These are phyloP conservation scores for Naumovozyma dairenensis DNA, from an alignment of 805 yeast genomes.

Conservation along the genomic window DNA sequence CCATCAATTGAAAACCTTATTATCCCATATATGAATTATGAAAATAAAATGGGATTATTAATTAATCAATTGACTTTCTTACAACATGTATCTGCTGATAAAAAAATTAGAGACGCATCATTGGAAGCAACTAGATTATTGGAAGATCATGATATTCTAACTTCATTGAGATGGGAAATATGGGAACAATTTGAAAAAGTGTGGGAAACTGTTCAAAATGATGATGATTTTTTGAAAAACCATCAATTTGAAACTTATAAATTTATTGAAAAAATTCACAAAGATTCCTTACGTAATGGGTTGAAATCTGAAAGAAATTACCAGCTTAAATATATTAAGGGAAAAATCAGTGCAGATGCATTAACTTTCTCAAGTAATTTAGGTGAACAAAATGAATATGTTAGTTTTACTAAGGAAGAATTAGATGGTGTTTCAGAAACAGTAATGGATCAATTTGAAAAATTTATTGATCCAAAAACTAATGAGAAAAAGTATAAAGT, in stretches of 20 bases:
- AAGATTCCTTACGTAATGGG: constrained; percentile 58
- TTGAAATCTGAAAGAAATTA: constrained; percentile 47
- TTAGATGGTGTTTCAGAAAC: constrained; percentile 66
- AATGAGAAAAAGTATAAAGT: constrained; percentile 43
- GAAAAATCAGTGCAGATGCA: constrained; percentile 47
- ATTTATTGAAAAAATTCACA: constrained; percentile 46
- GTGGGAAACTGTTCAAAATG: constrained; percentile 31
- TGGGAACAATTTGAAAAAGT: constrained; percentile 49
- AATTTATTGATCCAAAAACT: constrained; percentile 29
- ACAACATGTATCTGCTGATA: constrained; percentile 59
- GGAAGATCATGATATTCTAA: constrained; percentile 51
- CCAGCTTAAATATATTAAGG: constrained; percentile 47
- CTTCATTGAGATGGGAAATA: constrained; percentile 56
- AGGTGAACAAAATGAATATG: constrained; percentile 58
- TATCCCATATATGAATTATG: constrained; percentile 40
- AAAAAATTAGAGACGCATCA: constrained; percentile 64
- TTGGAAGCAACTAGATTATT: constrained; percentile 49
- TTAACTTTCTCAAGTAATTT: constrained; percentile 53
- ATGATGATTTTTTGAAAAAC: constrained; percentile 6
- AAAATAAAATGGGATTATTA: constrained; percentile 38
- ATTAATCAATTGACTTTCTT: constrained; percentile 52
- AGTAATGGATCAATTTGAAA: constrained; percentile 48
- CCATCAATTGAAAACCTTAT: constrained; percentile 53
- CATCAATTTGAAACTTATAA: constrained; percentile 41
- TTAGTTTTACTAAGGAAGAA: constrained; percentile 53